Evolutionary conservation across 2,329 filamentous ascomycete species (phyloP).

Genomic region (Fusarium sp.): DNA sequence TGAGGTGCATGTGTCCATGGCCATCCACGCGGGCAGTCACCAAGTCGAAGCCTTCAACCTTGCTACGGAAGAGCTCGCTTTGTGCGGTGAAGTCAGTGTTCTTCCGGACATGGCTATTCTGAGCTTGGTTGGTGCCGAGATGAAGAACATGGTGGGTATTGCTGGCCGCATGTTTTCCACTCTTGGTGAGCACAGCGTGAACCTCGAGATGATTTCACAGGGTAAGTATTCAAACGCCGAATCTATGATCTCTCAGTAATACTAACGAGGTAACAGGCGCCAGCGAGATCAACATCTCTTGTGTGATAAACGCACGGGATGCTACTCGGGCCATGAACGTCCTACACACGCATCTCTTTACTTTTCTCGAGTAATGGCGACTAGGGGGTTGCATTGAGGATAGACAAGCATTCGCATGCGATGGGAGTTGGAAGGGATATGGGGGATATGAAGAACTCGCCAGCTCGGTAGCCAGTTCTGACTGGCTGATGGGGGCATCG

Average conservation of each 20-base stretch:
- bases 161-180: conserved; percentile 96
- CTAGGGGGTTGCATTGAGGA: conserved; percentile 2
- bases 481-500: not conserved
- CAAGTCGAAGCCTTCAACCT: conserved; percentile 75
- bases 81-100: conserved; percentile 92
- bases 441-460: conserved; percentile 1
- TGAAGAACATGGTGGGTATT: conserved; percentile 98
- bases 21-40: conserved; percentile 85
- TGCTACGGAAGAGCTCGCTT: conserved; percentile 80
- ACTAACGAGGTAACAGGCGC: conserved; percentile 73
- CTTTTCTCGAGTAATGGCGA: conserved; percentile 81
- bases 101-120: conserved; percentile 95
- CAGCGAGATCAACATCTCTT: conserved; percentile 99
- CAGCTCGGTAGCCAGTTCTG: not conserved
- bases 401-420: conserved; percentile 22
- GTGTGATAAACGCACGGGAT: conserved; percentile 93
- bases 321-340: conserved; percentile 96
- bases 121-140: conserved; percentile 92
- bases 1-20: conserved; percentile 98
- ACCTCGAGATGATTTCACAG: conserved; percentile 99
- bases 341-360: conserved; percentile 96
- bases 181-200: conserved; percentile 92
- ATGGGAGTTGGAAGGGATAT: conserved; percentile 24
- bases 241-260: not conserved
- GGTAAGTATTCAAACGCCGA: conserved; percentile 68